Percentiles rank a stretch among this genome's conserved stretches.
Evolutionary conservation across 495 filamentous ascomycete species (phyloP).

Genomic region (Pyrenopolyporus hunteri): DNA sequence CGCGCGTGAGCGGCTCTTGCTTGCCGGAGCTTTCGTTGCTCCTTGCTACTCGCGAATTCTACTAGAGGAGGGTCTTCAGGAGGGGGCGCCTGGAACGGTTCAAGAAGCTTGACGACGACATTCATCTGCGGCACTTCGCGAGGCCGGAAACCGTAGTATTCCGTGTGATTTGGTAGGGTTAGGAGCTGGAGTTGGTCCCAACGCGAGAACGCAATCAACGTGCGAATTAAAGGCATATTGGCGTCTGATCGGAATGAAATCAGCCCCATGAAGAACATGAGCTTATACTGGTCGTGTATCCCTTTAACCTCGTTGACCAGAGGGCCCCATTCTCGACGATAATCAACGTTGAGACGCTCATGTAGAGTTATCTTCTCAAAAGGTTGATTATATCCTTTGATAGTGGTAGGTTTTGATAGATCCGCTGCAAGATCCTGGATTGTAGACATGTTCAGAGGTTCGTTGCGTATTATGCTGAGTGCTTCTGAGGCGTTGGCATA

Average conservation of each 20-base stretch:
- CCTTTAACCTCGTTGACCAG: constrained; percentile 42
- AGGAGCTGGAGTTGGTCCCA: constrained; percentile 37
- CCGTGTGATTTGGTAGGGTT: constrained; percentile 28
- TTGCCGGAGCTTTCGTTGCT: constrained; percentile 32
- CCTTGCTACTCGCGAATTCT: constrained; percentile 33
- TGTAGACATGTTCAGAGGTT: constrained; percentile 37
- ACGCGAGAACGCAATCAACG: constrained; percentile 42
- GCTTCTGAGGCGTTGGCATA: constrained; percentile 41
- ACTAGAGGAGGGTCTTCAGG: constrained; percentile 29
- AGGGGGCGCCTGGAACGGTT: constrained; percentile 22
- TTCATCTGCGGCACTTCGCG: constrained; percentile 35
- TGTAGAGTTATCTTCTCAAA: constrained; percentile 42
- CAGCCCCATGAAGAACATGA: constrained; percentile 32
- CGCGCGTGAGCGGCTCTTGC: constrained; percentile 30
- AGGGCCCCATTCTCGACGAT: constrained; percentile 45
- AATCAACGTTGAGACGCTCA: constrained; percentile 43
- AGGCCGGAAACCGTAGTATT: constrained; percentile 42
- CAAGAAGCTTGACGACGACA: constrained; percentile 39
- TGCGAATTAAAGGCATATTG: constrained; percentile 39
- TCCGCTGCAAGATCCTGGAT: constrained; percentile 36
- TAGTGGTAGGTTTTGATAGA: constrained; percentile 38
- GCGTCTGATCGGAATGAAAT: constrained; percentile 41
- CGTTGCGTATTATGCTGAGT: constrained; percentile 37
- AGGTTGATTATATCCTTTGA: constrained; percentile 42
- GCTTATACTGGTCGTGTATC: constrained; percentile 10